A percentile compares a stretch with the other conserved stretches of the same genome.
Conservation (phyloP, 2,329 filamentous ascomycete species). For the Colletotrichum chrysophilum region DNA sequence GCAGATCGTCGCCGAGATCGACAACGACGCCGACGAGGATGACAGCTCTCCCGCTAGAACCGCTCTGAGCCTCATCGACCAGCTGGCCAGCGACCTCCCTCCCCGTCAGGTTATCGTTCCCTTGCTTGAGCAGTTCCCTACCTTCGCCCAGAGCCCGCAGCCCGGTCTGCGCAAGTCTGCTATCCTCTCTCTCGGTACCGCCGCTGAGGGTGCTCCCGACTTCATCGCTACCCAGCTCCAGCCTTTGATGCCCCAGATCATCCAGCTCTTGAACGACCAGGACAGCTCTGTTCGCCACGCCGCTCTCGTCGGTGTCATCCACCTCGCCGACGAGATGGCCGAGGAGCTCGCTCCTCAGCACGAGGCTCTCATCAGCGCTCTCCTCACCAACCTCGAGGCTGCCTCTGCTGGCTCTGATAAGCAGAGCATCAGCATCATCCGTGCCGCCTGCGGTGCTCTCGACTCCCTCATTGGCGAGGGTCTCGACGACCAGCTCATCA, state of each 20-base stretch:
- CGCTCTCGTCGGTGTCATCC: conserved; percentile 84
- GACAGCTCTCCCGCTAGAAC: conserved; percentile 85
- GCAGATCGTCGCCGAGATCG: conserved; percentile 88
- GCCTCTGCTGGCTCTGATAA: conserved; percentile 74
- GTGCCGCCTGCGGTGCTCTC: conserved; percentile 86
- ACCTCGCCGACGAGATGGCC: conserved; percentile 90
- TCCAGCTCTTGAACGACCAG: conserved; percentile 83
- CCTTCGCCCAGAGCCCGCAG: conserved; percentile 77
- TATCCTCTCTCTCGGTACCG: conserved; percentile 90
- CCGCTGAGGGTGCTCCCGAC: conserved; percentile 94
- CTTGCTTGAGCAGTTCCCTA: conserved; percentile 83
- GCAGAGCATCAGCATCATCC: conserved; percentile 84
- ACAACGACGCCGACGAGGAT: conserved; percentile 74
- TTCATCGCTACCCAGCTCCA: conserved; percentile 94
- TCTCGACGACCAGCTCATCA: conserved; percentile 80
- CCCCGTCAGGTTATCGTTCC: conserved; percentile 95
- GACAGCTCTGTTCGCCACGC: conserved; percentile 86
- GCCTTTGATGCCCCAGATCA: conserved; percentile 82
- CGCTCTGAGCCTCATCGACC: conserved; percentile 86
- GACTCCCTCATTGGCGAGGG: conserved; percentile 91
- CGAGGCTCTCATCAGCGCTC: conserved; percentile 79
- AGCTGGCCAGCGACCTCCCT: conserved; percentile 85
- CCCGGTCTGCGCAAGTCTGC: conserved; percentile 86
- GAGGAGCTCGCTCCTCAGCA: conserved; percentile 90
- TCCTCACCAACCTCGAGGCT: conserved; percentile 88